Conservation (phyloP, 257 asterid species). For the Nicotiana paniculata region DNA sequence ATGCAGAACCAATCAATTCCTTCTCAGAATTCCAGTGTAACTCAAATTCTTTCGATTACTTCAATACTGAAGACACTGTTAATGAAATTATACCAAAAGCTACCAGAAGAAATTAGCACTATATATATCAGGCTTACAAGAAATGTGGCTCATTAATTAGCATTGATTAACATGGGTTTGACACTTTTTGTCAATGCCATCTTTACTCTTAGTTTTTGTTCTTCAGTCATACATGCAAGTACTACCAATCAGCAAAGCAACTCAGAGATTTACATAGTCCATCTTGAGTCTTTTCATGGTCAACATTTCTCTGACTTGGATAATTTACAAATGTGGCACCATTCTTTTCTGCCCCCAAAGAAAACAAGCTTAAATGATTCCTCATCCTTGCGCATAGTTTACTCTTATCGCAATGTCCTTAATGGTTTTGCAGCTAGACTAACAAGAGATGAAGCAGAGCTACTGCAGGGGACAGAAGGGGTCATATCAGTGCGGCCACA, state of each 20-base stretch:
- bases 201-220: not conserved
- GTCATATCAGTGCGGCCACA: constrained; percentile 16
- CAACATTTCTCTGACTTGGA: not conserved
- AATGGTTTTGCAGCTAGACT: constrained; percentile 29
- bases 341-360: constrained; percentile 17
- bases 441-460: constrained; percentile 8
- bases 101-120: not conserved
- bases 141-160: not conserved
- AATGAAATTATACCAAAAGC: not conserved
- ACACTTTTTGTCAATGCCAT: not conserved
- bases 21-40: not conserved
- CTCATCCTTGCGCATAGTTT: constrained; percentile 11
- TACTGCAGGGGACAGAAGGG: constrained; percentile 10
- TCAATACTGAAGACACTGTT: not conserved
- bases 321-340: constrained; percentile 16
- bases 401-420: constrained; percentile 15
- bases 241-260: not conserved
- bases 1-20: not conserved
- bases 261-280: constrained; percentile 27
- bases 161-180: not conserved
- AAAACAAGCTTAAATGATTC: not conserved
- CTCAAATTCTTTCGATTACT: not conserved
- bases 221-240: not conserved
- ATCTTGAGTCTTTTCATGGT: constrained; percentile 12
- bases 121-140: not conserved